These are phyloP conservation scores for Trichoderma atroviride DNA, from an alignment of 2,329 filamentous ascomycete genomes.

Conservation along the genomic window DNA sequence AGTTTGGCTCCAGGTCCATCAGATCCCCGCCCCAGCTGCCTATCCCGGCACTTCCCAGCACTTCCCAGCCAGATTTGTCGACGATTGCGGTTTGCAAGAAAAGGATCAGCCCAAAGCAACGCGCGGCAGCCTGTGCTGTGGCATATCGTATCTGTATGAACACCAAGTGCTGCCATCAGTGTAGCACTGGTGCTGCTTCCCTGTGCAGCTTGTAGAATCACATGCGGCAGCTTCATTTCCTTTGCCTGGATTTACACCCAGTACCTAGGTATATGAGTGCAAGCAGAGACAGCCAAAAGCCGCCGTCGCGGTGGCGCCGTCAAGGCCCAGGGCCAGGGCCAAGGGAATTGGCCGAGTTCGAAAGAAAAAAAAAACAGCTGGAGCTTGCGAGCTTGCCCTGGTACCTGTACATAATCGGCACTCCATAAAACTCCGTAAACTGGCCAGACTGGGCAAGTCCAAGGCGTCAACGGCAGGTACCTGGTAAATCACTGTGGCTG, in stretches of 20 bases:
- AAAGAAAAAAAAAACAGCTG: not conserved
- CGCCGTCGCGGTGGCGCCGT: not conserved
- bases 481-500: not conserved
- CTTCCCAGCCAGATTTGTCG: constrained; percentile 3
- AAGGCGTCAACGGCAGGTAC: not conserved
- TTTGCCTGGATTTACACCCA: not conserved
- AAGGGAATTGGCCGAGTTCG: constrained; percentile 15
- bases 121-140: not conserved
- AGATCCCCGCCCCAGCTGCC: constrained; percentile 9
- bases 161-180: not conserved
- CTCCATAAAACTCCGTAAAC: constrained; percentile 7
- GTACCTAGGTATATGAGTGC: not conserved
- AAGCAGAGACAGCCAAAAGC: not conserved
- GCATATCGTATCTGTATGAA: not conserved
- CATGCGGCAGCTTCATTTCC: not conserved
- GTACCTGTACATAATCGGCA: not conserved
- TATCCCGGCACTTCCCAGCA: constrained; percentile 18
- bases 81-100: constrained; percentile 17
- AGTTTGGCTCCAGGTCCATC: constrained; percentile 18
- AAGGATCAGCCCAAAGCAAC: not conserved
- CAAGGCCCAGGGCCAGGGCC: not conserved
- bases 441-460: constrained; percentile 19
- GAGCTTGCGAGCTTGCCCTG: not conserved
- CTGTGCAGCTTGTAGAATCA: not conserved
- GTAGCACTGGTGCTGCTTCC: not conserved